Conservation (phyloP, 225 moss, liverwort and hornwort genomes). For the Polytrichum formosum region DNA sequence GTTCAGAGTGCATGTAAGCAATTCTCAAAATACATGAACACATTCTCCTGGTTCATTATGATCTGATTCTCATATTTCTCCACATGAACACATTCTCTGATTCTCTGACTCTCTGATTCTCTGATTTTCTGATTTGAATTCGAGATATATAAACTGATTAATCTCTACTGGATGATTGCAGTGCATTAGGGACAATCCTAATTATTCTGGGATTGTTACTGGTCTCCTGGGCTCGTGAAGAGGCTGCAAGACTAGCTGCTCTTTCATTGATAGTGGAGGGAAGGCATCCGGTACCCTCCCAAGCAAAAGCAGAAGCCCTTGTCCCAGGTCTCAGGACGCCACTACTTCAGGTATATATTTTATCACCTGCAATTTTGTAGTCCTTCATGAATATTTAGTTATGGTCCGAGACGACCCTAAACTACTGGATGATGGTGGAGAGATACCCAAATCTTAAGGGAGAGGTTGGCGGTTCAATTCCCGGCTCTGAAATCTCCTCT, state of each 20-base stretch:
- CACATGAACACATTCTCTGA: too few relatives aligned
- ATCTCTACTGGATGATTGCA: constrained; percentile 23
- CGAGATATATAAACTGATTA: neutral
- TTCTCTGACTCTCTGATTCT: neutral
- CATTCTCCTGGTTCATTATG: too few relatives aligned
- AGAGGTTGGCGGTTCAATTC: too few relatives aligned
- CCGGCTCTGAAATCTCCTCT: too few relatives aligned
- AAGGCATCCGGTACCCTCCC: constrained; percentile 20
- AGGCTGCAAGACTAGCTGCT: constrained; percentile 40
- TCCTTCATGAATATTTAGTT: too few relatives aligned
- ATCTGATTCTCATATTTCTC: too few relatives aligned
- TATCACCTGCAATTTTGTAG: too few relatives aligned
- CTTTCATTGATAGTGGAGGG: constrained; percentile 48
- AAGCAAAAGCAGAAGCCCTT: constrained; percentile 12
- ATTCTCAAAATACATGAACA: too few relatives aligned
- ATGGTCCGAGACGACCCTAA: too few relatives aligned
- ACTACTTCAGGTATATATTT: constrained; percentile 36
- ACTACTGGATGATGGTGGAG: too few relatives aligned
- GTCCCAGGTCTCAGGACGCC: constrained; percentile 36
- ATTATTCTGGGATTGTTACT: constrained; percentile 62
- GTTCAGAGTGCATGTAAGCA: too few relatives aligned
- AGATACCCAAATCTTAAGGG: too few relatives aligned
- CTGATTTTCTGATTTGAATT: neutral
- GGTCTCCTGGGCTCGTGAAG: constrained; percentile 76
- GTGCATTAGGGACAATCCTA: constrained; percentile 52